These are phyloP conservation scores for Botrytis paeoniae DNA, from an alignment of 2,329 filamentous ascomycete species.

Conservation along the genomic window DNA sequence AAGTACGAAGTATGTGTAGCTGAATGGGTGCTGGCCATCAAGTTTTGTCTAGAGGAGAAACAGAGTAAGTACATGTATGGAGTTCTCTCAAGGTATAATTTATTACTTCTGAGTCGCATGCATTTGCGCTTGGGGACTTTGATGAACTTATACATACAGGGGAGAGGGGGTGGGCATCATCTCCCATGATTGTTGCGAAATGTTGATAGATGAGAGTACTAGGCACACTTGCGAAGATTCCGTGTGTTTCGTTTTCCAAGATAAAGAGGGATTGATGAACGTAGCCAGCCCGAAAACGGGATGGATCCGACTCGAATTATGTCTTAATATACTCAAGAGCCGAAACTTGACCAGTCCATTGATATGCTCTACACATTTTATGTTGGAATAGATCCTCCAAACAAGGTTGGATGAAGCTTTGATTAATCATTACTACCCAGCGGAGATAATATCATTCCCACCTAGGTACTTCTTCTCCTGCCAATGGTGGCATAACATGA, in stretches of 20 bases:
- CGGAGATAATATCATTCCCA: not conserved
- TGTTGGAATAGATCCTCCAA: slow-evolving; percentile 7
- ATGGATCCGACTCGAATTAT: slow-evolving; percentile 16
- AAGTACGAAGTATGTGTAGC: slow-evolving; percentile 7
- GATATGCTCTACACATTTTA: not conserved
- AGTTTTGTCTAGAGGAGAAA: not conserved
- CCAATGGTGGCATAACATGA: not conserved
- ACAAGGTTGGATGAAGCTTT: not conserved
- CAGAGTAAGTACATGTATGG: slow-evolving; percentile 4
- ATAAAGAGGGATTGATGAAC: slow-evolving; percentile 5
- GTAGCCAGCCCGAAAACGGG: slow-evolving; percentile 11
- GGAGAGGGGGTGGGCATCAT: not conserved
- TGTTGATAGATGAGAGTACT: not conserved
- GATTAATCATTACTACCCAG: not conserved
- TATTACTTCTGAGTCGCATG: slow-evolving; percentile 24
- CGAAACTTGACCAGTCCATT: slow-evolving; percentile 18
- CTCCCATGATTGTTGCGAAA: slow-evolving; percentile 2
- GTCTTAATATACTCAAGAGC: slow-evolving; percentile 13
- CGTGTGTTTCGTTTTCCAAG: slow-evolving; percentile 2
- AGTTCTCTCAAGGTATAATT: slow-evolving; percentile 1
- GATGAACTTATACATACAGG: slow-evolving; percentile 22
- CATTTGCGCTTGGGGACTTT: slow-evolving; percentile 28
- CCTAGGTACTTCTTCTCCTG: not conserved
- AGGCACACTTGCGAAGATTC: not conserved
- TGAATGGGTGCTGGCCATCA: slow-evolving; percentile 13